Evolutionary conservation across 1,284 basidiomycete species (phyloP), one percentile per base, ranked within the genome.

Genomic region (Xerocomus amazonicus): DNA sequence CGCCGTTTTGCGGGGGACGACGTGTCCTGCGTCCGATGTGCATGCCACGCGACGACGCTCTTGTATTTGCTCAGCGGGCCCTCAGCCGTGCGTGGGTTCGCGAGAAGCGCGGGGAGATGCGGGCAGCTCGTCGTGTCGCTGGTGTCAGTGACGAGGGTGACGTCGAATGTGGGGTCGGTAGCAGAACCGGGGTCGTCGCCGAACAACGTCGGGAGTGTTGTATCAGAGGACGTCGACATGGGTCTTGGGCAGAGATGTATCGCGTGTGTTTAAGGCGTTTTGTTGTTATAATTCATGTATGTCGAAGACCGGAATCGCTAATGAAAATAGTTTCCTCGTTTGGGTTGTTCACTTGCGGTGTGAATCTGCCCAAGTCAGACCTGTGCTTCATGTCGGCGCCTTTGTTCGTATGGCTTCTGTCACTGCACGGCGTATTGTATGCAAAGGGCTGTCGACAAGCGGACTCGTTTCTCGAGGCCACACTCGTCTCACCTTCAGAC

Each of bases 1-100:
- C 75, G 63, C 31, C 76, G 71, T 51, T 78, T 78, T 17, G 68
- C 59, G 14, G 74, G 63, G 34, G 66, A 62, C n/a, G 58, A 45
- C 0, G 64, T 59, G 8, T 69, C 60, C 29, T 74, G 67, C 0
- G 59, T 43, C 8, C 66, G 59, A 23, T 61, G 62, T 6, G 69
- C 67, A 32, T 67, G 59, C 77, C 77, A 78, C 0, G 61, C 65
- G 4, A 73, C 65, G 4, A 69, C 67, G 9, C 56, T 59, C 56
- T 65, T 72, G 57, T 70, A 76, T 58, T 70, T 73, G 49, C 60
- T 57, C 40, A 72, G 49, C 31, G 71, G 40, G 5, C 53, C 52
- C 12, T 55, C 52, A 23, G 59, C 54, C 17, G 61, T 58, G 4
- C 60, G 52, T 4, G 62, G 54, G 31, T 72, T 65, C 16, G 59